Base-by-base conservation (phyloP, 2,329 filamentous ascomycete genomes). In the Colletotrichum musae region DNA sequence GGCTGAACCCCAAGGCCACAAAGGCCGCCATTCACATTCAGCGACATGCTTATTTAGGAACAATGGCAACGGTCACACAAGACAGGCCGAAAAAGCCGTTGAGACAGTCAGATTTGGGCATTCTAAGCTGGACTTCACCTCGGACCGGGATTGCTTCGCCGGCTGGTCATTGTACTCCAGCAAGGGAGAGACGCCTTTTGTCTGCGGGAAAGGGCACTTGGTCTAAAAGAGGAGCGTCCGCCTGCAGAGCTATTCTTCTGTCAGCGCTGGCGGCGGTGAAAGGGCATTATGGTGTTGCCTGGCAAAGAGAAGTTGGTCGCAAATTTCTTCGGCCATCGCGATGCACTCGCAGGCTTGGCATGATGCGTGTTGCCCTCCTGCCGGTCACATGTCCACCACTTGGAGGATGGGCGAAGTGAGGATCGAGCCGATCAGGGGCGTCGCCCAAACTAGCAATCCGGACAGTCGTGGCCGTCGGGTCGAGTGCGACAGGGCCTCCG, bases 301-400 rank as follows among this genome's bases (percentile, higher is more conserved):
- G 18, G 18, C 32, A 50, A 54, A 7, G 24, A 10, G n/a, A 48
- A 47, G 41, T n/a, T 13, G 5, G 24, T 47, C 24, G 26, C 41
- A 21, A 18, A 21, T 28, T 52, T 21, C 6, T n/a, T 32, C 45
- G 51, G 4, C 45, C 41, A 32, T 48, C 3, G 16, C 12, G 21
- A 41, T 39, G 32, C 32, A 54, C 47, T 54, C 2, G 28, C 39
- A 41, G 13, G 53, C 48, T 54, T 61, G 21, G 57, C 50, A 41
- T n/a, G 12, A 41, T 50, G 28, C 39, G 24, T 47, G 18, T 24
- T 26, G n/a, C 26, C 24, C 26, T 15, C 3, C 26, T 28, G 3
- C 9, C 26, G 39, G 28, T 53, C 18, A 56, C 28, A 50, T 61
- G 57, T 15, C 26, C 32, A 39, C 15, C 50, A 41, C 56, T 36